Conservation (phyloP, 768 basidiomycete genomes). For the Pseudohyphozyma bogoriensis region DNA sequence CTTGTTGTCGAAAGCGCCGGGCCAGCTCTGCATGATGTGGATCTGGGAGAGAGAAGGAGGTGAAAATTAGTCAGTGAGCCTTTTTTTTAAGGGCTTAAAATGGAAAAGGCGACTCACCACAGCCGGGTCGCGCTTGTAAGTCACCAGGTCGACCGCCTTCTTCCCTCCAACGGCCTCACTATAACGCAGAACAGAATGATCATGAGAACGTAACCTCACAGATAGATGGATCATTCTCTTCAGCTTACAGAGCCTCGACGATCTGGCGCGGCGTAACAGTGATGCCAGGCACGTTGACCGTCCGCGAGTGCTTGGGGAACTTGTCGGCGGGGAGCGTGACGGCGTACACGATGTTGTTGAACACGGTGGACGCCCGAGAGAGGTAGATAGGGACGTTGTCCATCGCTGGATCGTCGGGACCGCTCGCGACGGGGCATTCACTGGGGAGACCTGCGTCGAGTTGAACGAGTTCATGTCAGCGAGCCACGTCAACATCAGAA, state of each 20-base stretch:
- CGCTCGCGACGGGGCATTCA: not conserved
- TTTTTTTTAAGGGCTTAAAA: not conserved
- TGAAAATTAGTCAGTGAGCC: not conserved
- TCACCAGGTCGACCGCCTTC: conserved; percentile 44
- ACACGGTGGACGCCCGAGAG: conserved; percentile 46
- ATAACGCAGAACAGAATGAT: not conserved
- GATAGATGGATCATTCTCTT: not conserved
- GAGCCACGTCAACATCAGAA: conserved; percentile 42
- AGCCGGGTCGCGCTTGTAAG: not conserved
- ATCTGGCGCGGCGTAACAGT: conserved; percentile 50
- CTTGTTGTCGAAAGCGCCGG: not conserved
- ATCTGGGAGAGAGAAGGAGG: not conserved
- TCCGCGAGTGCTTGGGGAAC: conserved; percentile 46
- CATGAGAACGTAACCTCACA: not conserved
- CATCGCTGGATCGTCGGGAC: not conserved
- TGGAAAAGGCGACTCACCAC: not conserved
- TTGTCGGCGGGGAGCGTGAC: conserved; percentile 44
- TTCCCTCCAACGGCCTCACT: conserved; percentile 44
- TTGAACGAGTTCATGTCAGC: conserved; percentile 31
- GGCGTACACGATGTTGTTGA: conserved; percentile 49
- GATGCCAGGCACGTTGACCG: conserved; percentile 54
- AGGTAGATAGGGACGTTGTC: conserved; percentile 45
- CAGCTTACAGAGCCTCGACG: conserved; percentile 43
- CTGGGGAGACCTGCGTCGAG: conserved; percentile 35
- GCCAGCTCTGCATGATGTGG: not conserved